These are phyloP conservation scores for Magnaporthales sp. DNA, from an alignment of 2,329 filamentous ascomycete genomes.

Conservation along the genomic window DNA sequence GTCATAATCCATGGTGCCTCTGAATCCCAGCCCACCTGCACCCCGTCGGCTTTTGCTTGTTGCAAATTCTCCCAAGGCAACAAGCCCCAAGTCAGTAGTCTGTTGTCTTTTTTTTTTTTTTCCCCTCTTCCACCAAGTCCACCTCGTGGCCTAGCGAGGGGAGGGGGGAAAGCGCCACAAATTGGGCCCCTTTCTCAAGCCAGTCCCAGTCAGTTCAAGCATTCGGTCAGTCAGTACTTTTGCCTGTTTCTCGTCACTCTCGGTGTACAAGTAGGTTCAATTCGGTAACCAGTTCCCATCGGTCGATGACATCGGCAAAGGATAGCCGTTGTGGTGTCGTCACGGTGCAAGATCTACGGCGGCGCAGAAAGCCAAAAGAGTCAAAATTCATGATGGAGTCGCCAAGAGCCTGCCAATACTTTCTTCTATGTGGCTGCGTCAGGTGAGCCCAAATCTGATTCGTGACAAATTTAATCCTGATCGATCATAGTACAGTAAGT, in stretches of 20 bases:
- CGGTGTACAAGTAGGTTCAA: neutral
- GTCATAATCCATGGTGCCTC: neutral
- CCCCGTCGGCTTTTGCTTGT: neutral
- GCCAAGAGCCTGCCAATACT: neutral
- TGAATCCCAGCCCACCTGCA: neutral
- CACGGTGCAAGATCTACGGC: neutral
- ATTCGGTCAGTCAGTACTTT: neutral
- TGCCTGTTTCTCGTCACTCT: neutral
- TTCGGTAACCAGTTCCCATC: neutral
- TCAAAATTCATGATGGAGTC: neutral
- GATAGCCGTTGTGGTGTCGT: neutral
- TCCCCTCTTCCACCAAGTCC: neutral
- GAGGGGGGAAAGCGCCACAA: neutral
- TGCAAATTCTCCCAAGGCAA: neutral
- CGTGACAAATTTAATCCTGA: neutral
- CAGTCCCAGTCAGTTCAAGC: neutral
- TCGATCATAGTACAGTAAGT: neutral
- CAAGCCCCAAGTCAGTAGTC: neutral
- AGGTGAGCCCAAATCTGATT: neutral
- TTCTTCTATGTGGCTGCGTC: neutral
- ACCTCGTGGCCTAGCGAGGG: neutral
- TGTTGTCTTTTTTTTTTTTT: neutral
- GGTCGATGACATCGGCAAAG: neutral
- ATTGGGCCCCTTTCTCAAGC: neutral
- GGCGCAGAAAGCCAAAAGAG: neutral